Percentiles rank a stretch among this genome's conserved stretches.
Evolutionary conservation across 345 rosid species (phyloP).

Genomic region (Gossypioides kirkii): DNA sequence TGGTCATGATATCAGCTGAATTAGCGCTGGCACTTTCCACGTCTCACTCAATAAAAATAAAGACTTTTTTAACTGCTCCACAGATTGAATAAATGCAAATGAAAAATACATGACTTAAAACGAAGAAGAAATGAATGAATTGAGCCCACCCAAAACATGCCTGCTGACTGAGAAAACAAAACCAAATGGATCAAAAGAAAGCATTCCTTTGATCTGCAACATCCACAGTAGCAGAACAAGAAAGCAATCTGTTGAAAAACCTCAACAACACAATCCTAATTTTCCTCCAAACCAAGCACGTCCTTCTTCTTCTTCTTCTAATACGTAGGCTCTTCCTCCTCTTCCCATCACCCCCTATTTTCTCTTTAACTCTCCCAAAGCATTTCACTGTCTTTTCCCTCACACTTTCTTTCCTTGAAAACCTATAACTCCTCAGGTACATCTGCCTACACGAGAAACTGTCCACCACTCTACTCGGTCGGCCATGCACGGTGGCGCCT

Average conservation of each 20-base stretch:
- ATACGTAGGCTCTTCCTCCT: slow-evolving; percentile 13
- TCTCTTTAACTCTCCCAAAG: slow-evolving; percentile 24
- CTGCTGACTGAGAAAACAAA: no score
- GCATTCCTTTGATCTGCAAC: slow-evolving; percentile 24
- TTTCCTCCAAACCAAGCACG: slow-evolving; percentile 49
- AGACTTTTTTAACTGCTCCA: no score
- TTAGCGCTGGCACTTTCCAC: no score
- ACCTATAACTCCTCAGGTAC: slow-evolving; percentile 46
- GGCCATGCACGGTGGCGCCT: not conserved
- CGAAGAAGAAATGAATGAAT: no score
- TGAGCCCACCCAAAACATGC: no score
- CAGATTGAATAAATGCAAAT: no score
- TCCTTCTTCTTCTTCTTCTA: slow-evolving; percentile 13
- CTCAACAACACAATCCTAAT: slow-evolving; percentile 41
- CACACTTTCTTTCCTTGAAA: slow-evolving; percentile 32
- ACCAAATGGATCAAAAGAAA: not conserved
- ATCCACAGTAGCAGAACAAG: slow-evolving; percentile 42
- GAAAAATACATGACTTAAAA: no score
- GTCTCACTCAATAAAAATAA: no score
- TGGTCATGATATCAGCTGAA: no score
- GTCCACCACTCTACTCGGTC: slow-evolving; percentile 27
- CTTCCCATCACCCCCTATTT: slow-evolving; percentile 18
- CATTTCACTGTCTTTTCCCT: slow-evolving; percentile 31
- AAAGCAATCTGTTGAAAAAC: slow-evolving; percentile 37
- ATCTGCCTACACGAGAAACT: slow-evolving; percentile 44